Percentiles rank a stretch among this genome's conserved stretches.
These are phyloP conservation scores for Nasturtium officinale DNA, from an alignment of 345 rosid genomes.

Conservation along the genomic window DNA sequence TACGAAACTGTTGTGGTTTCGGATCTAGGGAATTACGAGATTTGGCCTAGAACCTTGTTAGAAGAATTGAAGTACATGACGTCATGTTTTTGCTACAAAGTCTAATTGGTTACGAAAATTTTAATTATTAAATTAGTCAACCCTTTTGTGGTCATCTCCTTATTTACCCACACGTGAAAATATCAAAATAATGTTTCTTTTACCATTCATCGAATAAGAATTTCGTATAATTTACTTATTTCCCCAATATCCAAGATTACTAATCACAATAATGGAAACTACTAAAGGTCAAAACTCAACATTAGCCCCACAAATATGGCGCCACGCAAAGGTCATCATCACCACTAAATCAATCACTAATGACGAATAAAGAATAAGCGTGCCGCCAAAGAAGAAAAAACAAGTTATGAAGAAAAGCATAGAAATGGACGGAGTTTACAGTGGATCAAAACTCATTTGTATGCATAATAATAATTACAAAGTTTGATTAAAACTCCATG, in stretches of 20 bases:
- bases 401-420: neutral
- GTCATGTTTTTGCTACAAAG: slow-evolving; percentile 7
- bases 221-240: neutral
- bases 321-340: slow-evolving; percentile 27
- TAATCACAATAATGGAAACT: slow-evolving; percentile 1
- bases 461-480: slow-evolving; percentile 28
- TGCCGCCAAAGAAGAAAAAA: slow-evolving; percentile 26
- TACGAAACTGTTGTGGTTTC: no score
- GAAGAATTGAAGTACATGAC: slow-evolving; percentile 20
- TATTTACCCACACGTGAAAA: slow-evolving; percentile 34
- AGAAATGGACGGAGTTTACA: neutral
- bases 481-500: slow-evolving; percentile 19
- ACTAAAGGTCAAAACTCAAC: slow-evolving; percentile 5
- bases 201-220: neutral
- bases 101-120: neutral
- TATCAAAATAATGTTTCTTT: slow-evolving; percentile 24
- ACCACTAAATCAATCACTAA: slow-evolving; percentile 25
- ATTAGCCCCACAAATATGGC: slow-evolving; percentile 1
- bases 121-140: slow-evolving; percentile 21
- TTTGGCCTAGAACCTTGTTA: no score
- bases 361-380: slow-evolving; percentile 6
- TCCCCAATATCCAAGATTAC: neutral
- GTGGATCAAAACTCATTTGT: slow-evolving; percentile 28
- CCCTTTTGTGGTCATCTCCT: slow-evolving; percentile 15
- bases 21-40: no score